Conservation (phyloP, 2,329 filamentous ascomycete genomes). For the Exophiala sp. region DNA sequence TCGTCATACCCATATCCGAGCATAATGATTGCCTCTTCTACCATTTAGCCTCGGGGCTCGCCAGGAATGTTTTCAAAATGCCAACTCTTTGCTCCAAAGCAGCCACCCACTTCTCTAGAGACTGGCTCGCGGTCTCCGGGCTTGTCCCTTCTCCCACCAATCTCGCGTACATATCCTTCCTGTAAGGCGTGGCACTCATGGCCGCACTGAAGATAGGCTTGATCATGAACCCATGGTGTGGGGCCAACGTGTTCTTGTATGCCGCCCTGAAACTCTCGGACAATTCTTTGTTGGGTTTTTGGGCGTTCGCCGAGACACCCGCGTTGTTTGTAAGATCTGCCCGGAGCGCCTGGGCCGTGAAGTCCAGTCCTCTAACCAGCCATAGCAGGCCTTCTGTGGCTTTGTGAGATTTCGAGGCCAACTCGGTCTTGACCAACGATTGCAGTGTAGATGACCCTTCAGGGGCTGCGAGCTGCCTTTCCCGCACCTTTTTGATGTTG, state of each 20-base stretch:
- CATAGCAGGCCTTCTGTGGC: constrained; percentile 89
- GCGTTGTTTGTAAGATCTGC: constrained; percentile 41
- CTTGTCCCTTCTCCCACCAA: constrained; percentile 52
- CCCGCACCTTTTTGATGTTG: constrained; percentile 94
- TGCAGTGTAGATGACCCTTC: constrained; percentile 79
- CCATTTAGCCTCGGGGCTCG: constrained; percentile 51
- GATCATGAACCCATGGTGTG: constrained; percentile 81
- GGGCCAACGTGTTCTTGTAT: constrained; percentile 84
- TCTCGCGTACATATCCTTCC: constrained; percentile 89
- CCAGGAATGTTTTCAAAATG: constrained; percentile 68
- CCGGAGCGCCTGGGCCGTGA: constrained; percentile 80
- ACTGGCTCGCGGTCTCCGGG: constrained; percentile 55
- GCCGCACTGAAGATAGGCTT: constrained; percentile 91
- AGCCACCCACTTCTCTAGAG: constrained; percentile 69
- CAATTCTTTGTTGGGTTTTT: constrained; percentile 51
- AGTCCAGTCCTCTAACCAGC: constrained; percentile 90
- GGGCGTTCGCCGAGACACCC: constrained; percentile 13
- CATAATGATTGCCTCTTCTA: constrained; percentile 22
- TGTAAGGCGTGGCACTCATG: constrained; percentile 90
- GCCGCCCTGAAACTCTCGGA: constrained; percentile 79
- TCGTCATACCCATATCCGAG: neutral
- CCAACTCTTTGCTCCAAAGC: constrained; percentile 72
- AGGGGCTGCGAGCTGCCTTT: constrained; percentile 74
- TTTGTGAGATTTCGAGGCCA: constrained; percentile 82
- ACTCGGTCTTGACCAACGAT: constrained; percentile 77